These are phyloP conservation scores for Pinus tabuliformis DNA, from an alignment of 75 land plant species.

Conservation along the genomic window DNA sequence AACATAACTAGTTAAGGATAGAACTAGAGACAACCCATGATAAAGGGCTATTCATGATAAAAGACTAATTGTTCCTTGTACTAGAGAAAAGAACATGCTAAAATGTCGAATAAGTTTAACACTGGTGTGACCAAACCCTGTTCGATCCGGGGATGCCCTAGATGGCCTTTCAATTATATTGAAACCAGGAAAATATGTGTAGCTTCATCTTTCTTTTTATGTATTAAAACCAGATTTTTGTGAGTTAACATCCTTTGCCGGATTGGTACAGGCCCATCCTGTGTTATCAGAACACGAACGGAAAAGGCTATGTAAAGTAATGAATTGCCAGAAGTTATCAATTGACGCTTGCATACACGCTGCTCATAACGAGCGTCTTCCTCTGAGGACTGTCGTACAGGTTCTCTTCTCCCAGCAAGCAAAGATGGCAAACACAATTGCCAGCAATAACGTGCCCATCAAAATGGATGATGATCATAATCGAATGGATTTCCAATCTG, in stretches of 20 bases:
- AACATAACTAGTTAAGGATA: too few relatives aligned
- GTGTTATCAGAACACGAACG: constrained; percentile 66
- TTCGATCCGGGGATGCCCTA: too few relatives aligned
- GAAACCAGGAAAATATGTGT: not conserved
- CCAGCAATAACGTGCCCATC: constrained; percentile 31
- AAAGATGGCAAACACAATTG: constrained; percentile 81
- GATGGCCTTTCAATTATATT: too few relatives aligned
- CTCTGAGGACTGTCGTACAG: constrained; percentile 70
- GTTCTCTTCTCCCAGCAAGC: constrained; percentile 91
- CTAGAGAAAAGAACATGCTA: too few relatives aligned
- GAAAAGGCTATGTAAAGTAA: constrained; percentile 72
- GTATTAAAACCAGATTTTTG: too few relatives aligned
- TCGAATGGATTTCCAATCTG: constrained; percentile 25
- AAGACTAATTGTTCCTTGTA: too few relatives aligned
- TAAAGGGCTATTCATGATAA: too few relatives aligned
- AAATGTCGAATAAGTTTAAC: too few relatives aligned
- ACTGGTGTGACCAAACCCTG: too few relatives aligned
- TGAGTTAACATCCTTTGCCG: not conserved
- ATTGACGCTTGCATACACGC: constrained; percentile 87
- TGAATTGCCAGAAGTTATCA: constrained; percentile 89
- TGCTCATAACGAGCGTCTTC: constrained; percentile 80
- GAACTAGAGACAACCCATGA: too few relatives aligned
- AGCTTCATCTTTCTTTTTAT: too few relatives aligned
- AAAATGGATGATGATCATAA: constrained; percentile 11
- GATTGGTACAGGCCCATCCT: constrained; percentile 64